Evolutionary conservation across 345 rosid genomes (phyloP).

Genomic region (Syzygium grande): DNA sequence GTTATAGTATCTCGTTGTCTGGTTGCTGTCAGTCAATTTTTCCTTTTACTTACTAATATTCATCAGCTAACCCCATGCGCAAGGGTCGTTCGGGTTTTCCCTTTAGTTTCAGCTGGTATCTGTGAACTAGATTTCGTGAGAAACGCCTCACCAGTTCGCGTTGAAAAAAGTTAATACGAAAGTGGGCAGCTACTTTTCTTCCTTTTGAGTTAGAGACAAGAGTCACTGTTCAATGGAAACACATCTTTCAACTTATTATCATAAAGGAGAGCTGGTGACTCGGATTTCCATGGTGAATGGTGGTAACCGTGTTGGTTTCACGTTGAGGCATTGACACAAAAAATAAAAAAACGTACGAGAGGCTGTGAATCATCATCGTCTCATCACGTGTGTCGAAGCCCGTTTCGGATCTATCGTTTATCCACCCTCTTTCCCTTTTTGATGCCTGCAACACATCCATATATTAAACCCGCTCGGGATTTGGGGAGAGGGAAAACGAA

Average conservation of each 20-base stretch:
- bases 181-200: neutral
- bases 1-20: neutral
- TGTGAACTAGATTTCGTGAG: neutral
- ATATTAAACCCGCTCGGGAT: neutral
- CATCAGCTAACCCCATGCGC: neutral
- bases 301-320: neutral
- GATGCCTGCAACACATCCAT: neutral
- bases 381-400: neutral
- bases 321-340: neutral
- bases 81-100: neutral
- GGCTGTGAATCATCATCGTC: neutral
- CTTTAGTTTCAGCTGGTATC: neutral
- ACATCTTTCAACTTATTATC: neutral
- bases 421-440: neutral
- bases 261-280: neutral
- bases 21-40: neutral
- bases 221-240: neutral
- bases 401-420: neutral
- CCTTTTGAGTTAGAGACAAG: neutral
- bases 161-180: neutral
- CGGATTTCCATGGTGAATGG: neutral
- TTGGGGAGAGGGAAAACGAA: slow-evolving; percentile 41
- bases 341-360: neutral
- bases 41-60: neutral
- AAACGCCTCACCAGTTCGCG: neutral